These are phyloP conservation scores for Coemansia sp. DNA, from an alignment of 192 early-diverging fungal species.

Conservation along the genomic window DNA sequence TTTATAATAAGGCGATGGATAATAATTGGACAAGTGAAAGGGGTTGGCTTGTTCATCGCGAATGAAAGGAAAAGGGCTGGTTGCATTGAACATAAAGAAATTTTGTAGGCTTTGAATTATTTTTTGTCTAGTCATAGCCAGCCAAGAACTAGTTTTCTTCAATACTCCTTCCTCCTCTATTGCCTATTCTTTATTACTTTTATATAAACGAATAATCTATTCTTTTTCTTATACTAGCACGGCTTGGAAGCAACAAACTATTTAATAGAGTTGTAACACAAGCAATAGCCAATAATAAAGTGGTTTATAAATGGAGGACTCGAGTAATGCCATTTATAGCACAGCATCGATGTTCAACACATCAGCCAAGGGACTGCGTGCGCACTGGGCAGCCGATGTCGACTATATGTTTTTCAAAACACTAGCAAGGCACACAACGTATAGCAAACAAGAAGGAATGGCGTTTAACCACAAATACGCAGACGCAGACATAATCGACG, in stretches of 20 bases:
- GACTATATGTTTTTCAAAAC: constrained; percentile 30
- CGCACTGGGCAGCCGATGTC: constrained; percentile 13
- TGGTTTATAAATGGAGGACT: background rate
- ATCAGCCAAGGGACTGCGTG: constrained; percentile 3
- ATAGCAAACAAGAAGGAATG: constrained; percentile 17
- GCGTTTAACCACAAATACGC: constrained; percentile 26
- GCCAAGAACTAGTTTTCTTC: too few relatives aligned
- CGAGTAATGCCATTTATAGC: background rate
- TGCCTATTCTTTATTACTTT: background rate
- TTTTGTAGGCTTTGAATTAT: too few relatives aligned
- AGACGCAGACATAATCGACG: constrained; percentile 19
- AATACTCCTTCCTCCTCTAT: too few relatives aligned
- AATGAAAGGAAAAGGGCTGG: too few relatives aligned
- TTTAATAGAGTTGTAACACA: background rate
- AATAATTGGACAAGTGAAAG: too few relatives aligned
- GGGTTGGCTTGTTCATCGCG: too few relatives aligned
- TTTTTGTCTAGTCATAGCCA: too few relatives aligned
- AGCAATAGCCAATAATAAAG: background rate
- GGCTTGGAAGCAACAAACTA: too few relatives aligned
- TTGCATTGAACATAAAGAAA: too few relatives aligned
- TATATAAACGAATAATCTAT: background rate
- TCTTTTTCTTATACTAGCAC: background rate
- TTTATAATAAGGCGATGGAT: too few relatives aligned
- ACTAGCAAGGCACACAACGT: constrained; percentile 28
- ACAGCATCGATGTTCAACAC: background rate